Conservation (phyloP, 495 filamentous ascomycete species). For the Aspergillus panamensis region DNA sequence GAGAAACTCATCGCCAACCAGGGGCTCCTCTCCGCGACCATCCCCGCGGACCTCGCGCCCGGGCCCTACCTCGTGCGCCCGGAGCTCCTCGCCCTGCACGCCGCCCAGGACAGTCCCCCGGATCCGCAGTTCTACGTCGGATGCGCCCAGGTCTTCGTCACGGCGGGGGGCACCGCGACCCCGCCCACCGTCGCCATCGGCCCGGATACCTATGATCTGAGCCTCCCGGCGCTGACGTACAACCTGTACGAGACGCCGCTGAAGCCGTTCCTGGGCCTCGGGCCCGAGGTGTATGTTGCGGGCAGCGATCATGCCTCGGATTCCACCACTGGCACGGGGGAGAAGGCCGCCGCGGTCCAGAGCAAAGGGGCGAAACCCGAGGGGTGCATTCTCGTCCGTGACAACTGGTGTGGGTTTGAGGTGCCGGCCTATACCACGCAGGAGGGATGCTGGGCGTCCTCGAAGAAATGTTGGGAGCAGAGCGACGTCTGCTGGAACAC, state of each 20-base stretch:
- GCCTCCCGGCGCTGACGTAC: conserved; percentile 54
- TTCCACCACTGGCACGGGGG: not conserved
- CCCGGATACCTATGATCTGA: conserved; percentile 55
- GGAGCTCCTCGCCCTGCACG: conserved; percentile 67
- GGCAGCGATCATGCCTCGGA: conserved; percentile 10
- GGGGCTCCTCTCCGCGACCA: conserved; percentile 56
- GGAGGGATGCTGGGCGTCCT: conserved; percentile 54
- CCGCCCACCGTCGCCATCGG: conserved; percentile 54
- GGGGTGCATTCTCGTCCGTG: conserved; percentile 59
- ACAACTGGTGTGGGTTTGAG: conserved; percentile 67
- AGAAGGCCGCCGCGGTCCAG: conserved; percentile 19
- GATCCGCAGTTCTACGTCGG: conserved; percentile 66
- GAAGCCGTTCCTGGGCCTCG: conserved; percentile 54
- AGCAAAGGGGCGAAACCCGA: conserved; percentile 42
- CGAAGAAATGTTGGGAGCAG: conserved; percentile 57
- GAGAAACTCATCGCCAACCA: conserved; percentile 60
- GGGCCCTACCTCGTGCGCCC: conserved; percentile 67
- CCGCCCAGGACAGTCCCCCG: conserved; percentile 46
- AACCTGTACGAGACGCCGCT: conserved; percentile 54
- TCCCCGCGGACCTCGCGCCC: conserved; percentile 57
- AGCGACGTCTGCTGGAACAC: conserved; percentile 50
- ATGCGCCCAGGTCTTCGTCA: conserved; percentile 67
- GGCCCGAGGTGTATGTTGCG: conserved; percentile 48
- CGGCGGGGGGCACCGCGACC: conserved; percentile 40
- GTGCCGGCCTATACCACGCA: conserved; percentile 51